phyloP scores from a whole-genome alignment of 129 eudicot genomes.

The Saposhnikovia divaricata region DNA sequence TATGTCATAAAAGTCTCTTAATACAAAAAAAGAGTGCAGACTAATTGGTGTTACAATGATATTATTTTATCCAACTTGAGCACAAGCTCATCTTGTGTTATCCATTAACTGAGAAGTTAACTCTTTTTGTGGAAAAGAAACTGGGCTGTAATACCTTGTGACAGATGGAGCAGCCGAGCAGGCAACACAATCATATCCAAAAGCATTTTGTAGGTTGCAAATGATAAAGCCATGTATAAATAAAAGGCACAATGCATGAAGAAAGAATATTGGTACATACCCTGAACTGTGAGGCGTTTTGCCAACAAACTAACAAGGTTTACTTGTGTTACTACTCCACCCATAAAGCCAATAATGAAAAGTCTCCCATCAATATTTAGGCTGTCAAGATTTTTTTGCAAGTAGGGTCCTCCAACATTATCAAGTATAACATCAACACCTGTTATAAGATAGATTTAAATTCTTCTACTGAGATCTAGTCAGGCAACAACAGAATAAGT shows the following conservation, averaged over 20 bases:
- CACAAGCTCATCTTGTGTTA: neutral
- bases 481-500: neutral
- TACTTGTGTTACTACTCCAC: constrained; percentile 58
- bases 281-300: constrained; percentile 89
- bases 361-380: constrained; percentile 84
- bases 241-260: constrained; percentile 3
- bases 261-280: constrained; percentile 29
- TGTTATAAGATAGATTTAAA: constrained; percentile 19
- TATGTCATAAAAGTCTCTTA: neutral
- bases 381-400: constrained; percentile 74
- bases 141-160: neutral
- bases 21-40: neutral
- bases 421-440: constrained; percentile 96
- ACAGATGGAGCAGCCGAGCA: neutral
- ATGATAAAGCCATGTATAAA: neutral
- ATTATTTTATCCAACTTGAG: neutral
- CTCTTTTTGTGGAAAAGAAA: neutral
- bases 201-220: neutral
- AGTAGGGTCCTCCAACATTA: constrained; percentile 71
- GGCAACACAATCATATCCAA: neutral
- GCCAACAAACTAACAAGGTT: constrained; percentile 50
- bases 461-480: neutral
- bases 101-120: neutral
- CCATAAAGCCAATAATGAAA: constrained; percentile 87
- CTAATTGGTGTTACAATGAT: neutral